A percentile compares a stretch with the other conserved stretches of the same genome.
These are phyloP conservation scores for Jatropha podagrica DNA, from an alignment of 441 rosid genomes.

Conservation along the genomic window DNA sequence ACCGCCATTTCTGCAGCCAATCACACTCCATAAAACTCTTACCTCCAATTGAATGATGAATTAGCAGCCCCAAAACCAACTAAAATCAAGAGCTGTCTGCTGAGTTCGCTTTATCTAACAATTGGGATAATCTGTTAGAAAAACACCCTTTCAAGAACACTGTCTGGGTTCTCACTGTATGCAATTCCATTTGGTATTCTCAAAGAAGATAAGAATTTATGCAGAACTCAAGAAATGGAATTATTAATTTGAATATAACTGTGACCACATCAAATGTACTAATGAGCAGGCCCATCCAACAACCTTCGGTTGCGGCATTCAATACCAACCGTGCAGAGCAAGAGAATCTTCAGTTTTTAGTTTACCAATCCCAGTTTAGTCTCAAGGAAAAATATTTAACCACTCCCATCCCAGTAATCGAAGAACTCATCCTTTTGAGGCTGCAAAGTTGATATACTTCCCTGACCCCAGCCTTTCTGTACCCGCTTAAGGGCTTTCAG, in stretches of 20 bases:
- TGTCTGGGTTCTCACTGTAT: not conserved
- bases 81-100: not conserved
- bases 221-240: not conserved
- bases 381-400: constrained; percentile 21
- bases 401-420: constrained; percentile 55
- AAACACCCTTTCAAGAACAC: not conserved
- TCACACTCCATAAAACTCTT: not conserved
- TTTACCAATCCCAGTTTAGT: not conserved
- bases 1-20: not conserved
- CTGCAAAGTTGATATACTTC: constrained; percentile 53
- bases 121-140: not conserved
- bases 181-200: not conserved
- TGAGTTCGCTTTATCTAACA: not conserved
- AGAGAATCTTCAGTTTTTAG: constrained; percentile 11
- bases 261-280: not conserved
- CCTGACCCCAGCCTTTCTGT: constrained; percentile 88
- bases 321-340: not conserved
- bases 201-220: not conserved
- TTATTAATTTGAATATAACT: not conserved
- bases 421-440: constrained; percentile 48
- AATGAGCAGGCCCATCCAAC: not conserved
- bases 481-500: constrained; percentile 68
- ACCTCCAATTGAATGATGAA: not conserved
- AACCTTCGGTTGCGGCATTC: constrained; percentile 3
- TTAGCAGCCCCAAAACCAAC: not conserved